Evolutionary conservation across 768 basidiomycete species (phyloP), one percentile per base, ranked within the genome.

Genomic region (Tephrocybe rancida): DNA sequence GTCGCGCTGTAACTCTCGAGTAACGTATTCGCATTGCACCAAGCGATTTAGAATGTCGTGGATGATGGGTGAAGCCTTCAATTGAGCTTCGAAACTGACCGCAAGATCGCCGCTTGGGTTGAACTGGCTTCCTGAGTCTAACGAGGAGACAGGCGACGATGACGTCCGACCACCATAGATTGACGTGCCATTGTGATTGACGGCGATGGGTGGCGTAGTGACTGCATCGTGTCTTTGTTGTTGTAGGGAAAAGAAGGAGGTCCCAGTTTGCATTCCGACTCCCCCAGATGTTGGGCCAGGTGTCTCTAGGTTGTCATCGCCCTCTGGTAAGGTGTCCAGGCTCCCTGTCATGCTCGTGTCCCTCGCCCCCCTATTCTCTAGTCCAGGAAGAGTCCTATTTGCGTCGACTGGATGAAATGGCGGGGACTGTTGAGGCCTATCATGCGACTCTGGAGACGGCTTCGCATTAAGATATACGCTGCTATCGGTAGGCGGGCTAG

Each of bases 41-140:
- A 94, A 77, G 25, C 92, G 86, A 57, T 88, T 88, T 25, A 92
- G 70, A 48, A 93, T 77, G 54, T 92, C 90, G 50, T 85, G 81
- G 53, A 94, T 82, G 57, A 90, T 64, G 3, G 92, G 87, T 3
- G 90, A 92, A 2, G 81, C 73, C 67, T 83, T 89, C 61, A 93
- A 81, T 63, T 90, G 90, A 5, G 80, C 70, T 56, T 94, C 92
- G 29, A 93, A 84, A 57, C 67, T 80, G 43, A 70, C 72, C 9
- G 69, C 57, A 34, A 72, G 71, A 37, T 87, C 86, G 37, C 68
- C 61, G 54, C 73, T 74, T 13, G 78, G 69, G 18, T 81, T 66
- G 58, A 82, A 79, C 22, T 86, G 85, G 60, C 86, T 88, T 47
- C 80, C 84, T 10, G 90, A 92, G 65, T 85, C 87, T 60, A 88